phyloP scores from a whole-genome alignment of 1,284 basidiomycete genomes.

The Ceratobasidium sp. region DNA sequence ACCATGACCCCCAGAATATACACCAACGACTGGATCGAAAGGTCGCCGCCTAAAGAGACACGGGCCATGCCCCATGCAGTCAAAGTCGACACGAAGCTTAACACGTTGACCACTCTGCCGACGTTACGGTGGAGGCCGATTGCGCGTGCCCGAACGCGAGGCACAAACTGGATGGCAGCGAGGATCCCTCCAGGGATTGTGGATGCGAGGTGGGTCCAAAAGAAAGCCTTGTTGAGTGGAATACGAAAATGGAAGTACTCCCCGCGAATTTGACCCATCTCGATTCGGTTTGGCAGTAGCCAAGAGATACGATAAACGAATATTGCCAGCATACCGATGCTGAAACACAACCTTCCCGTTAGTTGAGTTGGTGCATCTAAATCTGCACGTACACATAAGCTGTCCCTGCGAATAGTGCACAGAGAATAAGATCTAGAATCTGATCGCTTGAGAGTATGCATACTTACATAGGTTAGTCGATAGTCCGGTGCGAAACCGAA shows the following conservation, averaged over 20 bases:
- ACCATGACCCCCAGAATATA: not conserved
- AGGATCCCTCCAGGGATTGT: not conserved
- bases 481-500: not conserved
- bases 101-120: constrained; percentile 19
- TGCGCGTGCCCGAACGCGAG: not conserved
- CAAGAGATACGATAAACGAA: not conserved
- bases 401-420: not conserved
- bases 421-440: too few species aligned
- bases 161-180: not conserved
- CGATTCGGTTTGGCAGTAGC: not conserved
- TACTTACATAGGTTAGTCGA: not conserved
- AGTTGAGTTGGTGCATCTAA: not conserved
- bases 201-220: constrained; percentile 4
- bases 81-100: constrained; percentile 21
- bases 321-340: not conserved
- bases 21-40: not conserved
- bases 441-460: too few species aligned
- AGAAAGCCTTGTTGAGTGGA: not conserved
- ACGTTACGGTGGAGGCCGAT: constrained; percentile 17
- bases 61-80: constrained; percentile 8
- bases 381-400: not conserved
- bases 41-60: constrained; percentile 24
- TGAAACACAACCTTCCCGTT: not conserved
- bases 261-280: not conserved
- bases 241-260: constrained; percentile 13